phyloP scores from a whole-genome alignment of 805 yeast species.

The Pichia membranifaciens region DNA sequence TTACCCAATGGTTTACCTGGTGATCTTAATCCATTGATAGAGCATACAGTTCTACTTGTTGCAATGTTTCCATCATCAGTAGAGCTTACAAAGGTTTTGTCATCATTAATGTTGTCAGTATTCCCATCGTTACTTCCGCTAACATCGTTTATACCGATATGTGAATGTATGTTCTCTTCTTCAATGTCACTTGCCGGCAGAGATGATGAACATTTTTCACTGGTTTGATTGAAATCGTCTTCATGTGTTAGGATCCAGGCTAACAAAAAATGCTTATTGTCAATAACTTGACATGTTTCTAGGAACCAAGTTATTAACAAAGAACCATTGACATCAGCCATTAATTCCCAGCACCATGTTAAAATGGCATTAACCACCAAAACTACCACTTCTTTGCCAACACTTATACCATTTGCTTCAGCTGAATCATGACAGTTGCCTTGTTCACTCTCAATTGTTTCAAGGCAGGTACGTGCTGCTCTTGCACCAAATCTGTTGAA shows the following conservation, averaged over 20 bases:
- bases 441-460: slow-evolving; percentile 27
- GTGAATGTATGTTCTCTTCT: no score
- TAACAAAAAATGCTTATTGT: slow-evolving; percentile 57
- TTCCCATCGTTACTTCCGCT: background rate
- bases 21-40: no score
- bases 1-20: background rate
- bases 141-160: no score
- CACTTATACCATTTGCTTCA: slow-evolving; percentile 44
- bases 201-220: no score
- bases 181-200: no score
- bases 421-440: slow-evolving; percentile 35
- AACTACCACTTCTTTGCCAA: slow-evolving; percentile 60
- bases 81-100: background rate
- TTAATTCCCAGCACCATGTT: slow-evolving; percentile 69
- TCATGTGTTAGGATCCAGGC: slow-evolving; percentile 22
- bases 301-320: slow-evolving; percentile 88
- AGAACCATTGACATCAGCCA: slow-evolving; percentile 82
- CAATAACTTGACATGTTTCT: slow-evolving; percentile 64
- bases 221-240: slow-evolving; percentile 6
- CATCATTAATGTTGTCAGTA: background rate
- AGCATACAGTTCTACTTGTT: no score
- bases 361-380: slow-evolving; percentile 74
- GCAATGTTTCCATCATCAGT: background rate
- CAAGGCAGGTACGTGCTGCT: slow-evolving; percentile 89
- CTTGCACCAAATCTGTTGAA: slow-evolving; percentile 92